A percentile compares a stretch with the other conserved stretches of the same genome.
These are phyloP conservation scores for Suhomyces vadensis DNA, from an alignment of 805 yeast species.

Conservation along the genomic window DNA sequence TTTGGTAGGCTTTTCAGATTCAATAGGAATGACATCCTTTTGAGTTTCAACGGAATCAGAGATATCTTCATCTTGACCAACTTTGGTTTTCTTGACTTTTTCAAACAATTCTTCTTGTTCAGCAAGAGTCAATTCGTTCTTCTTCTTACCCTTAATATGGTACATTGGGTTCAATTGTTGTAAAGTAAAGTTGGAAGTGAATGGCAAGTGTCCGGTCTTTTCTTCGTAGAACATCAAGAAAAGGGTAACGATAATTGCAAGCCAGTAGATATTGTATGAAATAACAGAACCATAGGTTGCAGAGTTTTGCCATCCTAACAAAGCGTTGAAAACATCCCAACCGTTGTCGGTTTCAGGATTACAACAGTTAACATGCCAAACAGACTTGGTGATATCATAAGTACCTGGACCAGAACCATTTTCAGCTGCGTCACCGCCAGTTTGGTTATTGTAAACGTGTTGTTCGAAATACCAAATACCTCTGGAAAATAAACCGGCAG, in stretches of 20 bases:
- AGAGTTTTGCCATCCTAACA: slow-evolving; percentile 31
- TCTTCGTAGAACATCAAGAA: slow-evolving; percentile 25
- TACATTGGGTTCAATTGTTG: slow-evolving; percentile 70
- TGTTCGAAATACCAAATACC: slow-evolving; percentile 25
- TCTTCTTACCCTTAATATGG: slow-evolving; percentile 67
- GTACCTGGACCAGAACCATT: slow-evolving; percentile 29
- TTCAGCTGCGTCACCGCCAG: slow-evolving; percentile 30
- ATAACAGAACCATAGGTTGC: slow-evolving; percentile 28
- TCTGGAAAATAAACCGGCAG: slow-evolving; percentile 28
- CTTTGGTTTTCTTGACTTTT: slow-evolving; percentile 23
- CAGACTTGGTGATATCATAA: slow-evolving; percentile 23
- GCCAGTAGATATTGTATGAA: slow-evolving; percentile 29
- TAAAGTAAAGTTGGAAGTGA: slow-evolving; percentile 17
- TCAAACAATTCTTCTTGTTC: slow-evolving; percentile 55
- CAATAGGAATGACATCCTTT: slow-evolving; percentile 5
- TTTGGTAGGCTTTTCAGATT: background rate
- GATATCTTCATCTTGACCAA: slow-evolving; percentile 18
- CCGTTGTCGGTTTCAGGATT: slow-evolving; percentile 27
- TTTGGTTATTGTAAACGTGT: slow-evolving; percentile 15
- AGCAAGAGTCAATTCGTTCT: slow-evolving; percentile 52
- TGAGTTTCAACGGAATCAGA: slow-evolving; percentile 4
- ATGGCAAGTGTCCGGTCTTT: slow-evolving; percentile 27
- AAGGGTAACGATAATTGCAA: slow-evolving; percentile 18
- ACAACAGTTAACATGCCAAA: slow-evolving; percentile 31
- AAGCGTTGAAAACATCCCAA: slow-evolving; percentile 28